Percentiles rank a stretch among this genome's conserved stretches.
phyloP scores from a whole-genome alignment of 1,284 basidiomycete genomes.

The Inonotus hispidus region DNA sequence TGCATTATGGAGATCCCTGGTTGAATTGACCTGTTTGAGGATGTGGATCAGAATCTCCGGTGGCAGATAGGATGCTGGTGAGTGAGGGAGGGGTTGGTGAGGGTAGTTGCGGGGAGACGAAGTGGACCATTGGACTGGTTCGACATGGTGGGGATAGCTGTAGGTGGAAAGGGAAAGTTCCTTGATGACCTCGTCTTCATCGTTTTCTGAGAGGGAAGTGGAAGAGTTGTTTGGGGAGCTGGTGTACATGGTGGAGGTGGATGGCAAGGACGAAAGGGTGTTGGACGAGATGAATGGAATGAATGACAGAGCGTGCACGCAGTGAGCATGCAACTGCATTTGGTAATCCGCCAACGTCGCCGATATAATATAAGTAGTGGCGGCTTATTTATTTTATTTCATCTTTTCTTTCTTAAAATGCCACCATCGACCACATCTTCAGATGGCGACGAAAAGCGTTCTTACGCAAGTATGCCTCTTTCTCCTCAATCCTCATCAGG shows the following conservation, averaged over 20 bases:
- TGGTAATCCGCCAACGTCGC: neutral
- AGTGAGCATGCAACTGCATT: neutral
- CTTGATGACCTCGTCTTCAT: conserved; percentile 56
- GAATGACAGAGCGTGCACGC: neutral
- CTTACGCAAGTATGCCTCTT: conserved; percentile 22
- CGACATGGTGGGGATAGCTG: conserved; percentile 25
- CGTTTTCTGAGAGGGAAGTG: conserved; percentile 27
- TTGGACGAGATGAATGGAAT: conserved; percentile 5
- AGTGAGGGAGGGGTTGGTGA: conserved; percentile 24
- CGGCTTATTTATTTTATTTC: neutral
- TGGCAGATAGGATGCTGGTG: conserved; percentile 62
- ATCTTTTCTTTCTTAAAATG: neutral
- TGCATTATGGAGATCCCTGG: conserved; percentile 69
- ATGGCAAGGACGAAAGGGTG: neutral
- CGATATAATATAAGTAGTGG: too few relatives aligned
- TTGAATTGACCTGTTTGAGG: conserved; percentile 74
- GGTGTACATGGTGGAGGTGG: conserved; percentile 8
- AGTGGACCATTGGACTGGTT: conserved; percentile 18
- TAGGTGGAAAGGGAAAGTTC: conserved; percentile 43
- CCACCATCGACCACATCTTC: conserved; percentile 8
- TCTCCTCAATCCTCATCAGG: conserved; percentile 31
- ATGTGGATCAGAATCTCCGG: conserved; percentile 94
- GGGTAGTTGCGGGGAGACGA: conserved; percentile 1
- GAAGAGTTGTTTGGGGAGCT: conserved; percentile 32
- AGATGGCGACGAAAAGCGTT: conserved; percentile 2